Percentiles rank a stretch among this genome's conserved stretches.
These are phyloP conservation scores for Zymoseptoria ardabiliae DNA, from an alignment of 2,329 filamentous ascomycete genomes.

Conservation along the genomic window DNA sequence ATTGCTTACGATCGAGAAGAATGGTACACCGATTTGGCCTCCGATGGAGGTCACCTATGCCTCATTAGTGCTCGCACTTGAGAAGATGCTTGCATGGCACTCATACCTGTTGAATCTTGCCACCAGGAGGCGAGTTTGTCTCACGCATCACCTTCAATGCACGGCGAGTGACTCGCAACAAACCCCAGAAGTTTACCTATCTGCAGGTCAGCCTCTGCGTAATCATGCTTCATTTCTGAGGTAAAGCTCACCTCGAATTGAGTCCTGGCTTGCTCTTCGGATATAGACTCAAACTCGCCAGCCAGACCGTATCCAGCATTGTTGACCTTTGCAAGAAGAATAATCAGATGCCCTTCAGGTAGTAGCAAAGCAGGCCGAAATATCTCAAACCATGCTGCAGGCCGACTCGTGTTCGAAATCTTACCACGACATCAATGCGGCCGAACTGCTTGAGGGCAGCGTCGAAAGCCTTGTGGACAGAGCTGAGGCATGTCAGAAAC, in stretches of 20 bases:
- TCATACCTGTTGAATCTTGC: constrained; percentile 48
- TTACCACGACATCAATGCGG: constrained; percentile 48
- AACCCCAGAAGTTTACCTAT: constrained; percentile 50
- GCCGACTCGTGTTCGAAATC: neutral
- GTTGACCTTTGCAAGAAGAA: constrained; percentile 24
- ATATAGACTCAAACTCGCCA: constrained; percentile 47
- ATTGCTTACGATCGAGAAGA: constrained; percentile 28
- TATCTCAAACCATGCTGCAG: neutral
- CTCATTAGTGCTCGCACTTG: neutral
- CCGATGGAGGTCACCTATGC: constrained; percentile 42
- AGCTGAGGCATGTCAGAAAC: constrained; percentile 14
- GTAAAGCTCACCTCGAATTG: constrained; percentile 41
- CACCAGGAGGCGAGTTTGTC: constrained; percentile 39
- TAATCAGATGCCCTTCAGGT: neutral
- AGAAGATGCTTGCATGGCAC: neutral
- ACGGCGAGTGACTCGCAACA: constrained; percentile 46
- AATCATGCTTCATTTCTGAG: neutral
- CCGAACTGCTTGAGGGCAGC: constrained; percentile 43
- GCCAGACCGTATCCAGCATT: constrained; percentile 53
- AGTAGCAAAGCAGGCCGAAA: constrained; percentile 31
- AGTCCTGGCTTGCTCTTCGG: constrained; percentile 41
- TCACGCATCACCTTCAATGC: constrained; percentile 41
- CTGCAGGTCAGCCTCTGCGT: neutral
- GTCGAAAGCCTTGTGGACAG: constrained; percentile 42
- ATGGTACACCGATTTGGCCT: constrained; percentile 37